Evolutionary conservation across 2,329 filamentous ascomycete genomes (phyloP).

Genomic region (Thermothelomyces thermophilus): DNA sequence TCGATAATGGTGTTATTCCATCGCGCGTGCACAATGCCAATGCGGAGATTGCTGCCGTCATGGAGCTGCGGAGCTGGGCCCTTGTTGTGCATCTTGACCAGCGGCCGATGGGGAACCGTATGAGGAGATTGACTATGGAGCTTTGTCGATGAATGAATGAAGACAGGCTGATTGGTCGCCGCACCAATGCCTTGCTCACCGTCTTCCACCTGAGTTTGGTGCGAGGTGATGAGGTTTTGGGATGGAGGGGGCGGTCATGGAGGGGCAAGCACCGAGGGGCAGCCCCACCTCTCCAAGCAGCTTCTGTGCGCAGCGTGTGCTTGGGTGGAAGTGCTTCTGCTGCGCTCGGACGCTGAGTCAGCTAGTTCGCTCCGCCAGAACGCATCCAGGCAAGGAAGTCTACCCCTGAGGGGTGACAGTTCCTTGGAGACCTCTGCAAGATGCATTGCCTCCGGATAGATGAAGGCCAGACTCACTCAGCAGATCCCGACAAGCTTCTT

Average conservation of each 20-base stretch:
- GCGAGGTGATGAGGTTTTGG: neutral
- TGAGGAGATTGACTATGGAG: neutral
- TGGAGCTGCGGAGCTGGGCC: constrained; percentile 52
- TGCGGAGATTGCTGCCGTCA: constrained; percentile 68
- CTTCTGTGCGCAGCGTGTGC: no score
- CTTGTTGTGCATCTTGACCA: constrained; percentile 44
- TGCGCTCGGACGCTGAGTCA: no score
- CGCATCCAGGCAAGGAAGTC: no score
- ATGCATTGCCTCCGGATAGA: no score
- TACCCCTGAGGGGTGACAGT: no score
- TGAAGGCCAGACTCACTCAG: no score
- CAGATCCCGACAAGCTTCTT: no score
- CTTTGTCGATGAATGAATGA: neutral
- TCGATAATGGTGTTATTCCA: constrained; percentile 91
- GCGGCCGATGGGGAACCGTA: constrained; percentile 25
- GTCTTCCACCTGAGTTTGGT: neutral
- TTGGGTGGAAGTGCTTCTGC: no score
- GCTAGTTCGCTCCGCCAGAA: no score
- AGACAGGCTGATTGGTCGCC: neutral
- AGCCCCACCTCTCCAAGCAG: neutral
- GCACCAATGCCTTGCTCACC: no score
- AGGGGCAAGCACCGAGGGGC: neutral
- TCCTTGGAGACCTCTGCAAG: no score
- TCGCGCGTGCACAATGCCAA: constrained; percentile 91
- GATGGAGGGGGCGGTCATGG: neutral